Base-by-base conservation (phyloP, 345 rosid genomes). In the Eucalyptus marginata region DNA sequence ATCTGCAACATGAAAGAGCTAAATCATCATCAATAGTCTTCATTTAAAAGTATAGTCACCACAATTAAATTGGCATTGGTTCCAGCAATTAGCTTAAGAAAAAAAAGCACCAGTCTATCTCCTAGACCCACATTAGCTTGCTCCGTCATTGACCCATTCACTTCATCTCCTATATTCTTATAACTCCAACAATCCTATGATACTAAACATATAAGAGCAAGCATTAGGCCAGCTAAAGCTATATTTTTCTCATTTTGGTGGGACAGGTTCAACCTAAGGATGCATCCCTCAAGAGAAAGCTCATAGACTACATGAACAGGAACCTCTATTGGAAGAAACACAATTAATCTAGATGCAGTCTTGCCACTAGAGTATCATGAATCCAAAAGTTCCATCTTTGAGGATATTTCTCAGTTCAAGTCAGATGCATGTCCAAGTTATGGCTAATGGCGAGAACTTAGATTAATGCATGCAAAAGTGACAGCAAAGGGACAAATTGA, bases 1-100 rank as follows among this genome's bases (percentile, higher is more conserved):
- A 98, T 93, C 99, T 98, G 93, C 46, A 87, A 64, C 20, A 27
- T 27, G 56, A 49, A 46, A 52, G 62, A 36, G 50, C 81, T 51
- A 87, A 64, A 85, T n/a, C 33, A 92, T 71, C 25, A 71, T 89
- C 71, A 51, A 68, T 33, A 49, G 10, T 27, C 29, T 51, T 27
- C 51, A 13, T 11, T n/a, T 29, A 85, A 49, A 85, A 71, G 83
- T 36, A 36, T 16, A 18, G 46, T 36, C 46, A 36, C 43, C 46
- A 36, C 43, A 36, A 36, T 71, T 71, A 71, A 71, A 71, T 71
- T 10, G 46, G 83, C 83, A 36, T 71, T 10, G 25, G 83, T 33
- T 36, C 83, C 27, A 18, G 81, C 13, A 10, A 71, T 71, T 71
- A 71, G 83, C 83, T 71, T 12, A 36, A 36, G 10, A 20, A 71